Conservation (phyloP, 192 early-diverging fungal species). For the Backusella luteola region DNA sequence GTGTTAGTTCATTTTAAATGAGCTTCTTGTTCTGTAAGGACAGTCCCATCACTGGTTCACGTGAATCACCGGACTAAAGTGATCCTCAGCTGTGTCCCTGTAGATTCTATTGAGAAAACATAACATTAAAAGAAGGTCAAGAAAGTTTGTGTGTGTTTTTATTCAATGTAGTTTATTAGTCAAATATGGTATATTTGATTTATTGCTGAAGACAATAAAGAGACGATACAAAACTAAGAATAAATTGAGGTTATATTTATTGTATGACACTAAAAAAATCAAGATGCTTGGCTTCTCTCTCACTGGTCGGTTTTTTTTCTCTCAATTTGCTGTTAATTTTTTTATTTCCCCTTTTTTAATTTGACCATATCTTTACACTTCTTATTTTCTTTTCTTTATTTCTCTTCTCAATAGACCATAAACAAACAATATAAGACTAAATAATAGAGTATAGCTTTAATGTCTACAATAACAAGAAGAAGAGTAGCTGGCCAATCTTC, state of each 20-base stretch:
- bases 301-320: background rate
- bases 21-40: too few relatives aligned
- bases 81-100: too few relatives aligned
- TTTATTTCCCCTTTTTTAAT: slow-evolving; percentile 10
- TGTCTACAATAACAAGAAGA: slow-evolving; percentile 34
- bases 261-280: background rate
- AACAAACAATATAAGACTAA: background rate
- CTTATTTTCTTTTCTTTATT: background rate
- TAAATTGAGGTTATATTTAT: background rate
- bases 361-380: background rate
- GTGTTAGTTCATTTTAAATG: too few relatives aligned
- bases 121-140: too few relatives aligned
- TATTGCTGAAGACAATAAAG: too few relatives aligned
- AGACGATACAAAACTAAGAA: too few relatives aligned
- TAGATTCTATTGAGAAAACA: too few relatives aligned
- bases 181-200: too few relatives aligned
- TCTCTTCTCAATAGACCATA: background rate
- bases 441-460: background rate
- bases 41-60: too few relatives aligned
- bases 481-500: slow-evolving; percentile 19
- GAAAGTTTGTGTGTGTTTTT: too few relatives aligned
- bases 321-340: background rate
- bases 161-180: too few relatives aligned
- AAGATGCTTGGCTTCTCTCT: background rate
- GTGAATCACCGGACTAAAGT: too few relatives aligned